These are phyloP conservation scores for Paramecium primaurelia DNA, from an alignment of 73 alveolate genomes.

Conservation along the genomic window DNA sequence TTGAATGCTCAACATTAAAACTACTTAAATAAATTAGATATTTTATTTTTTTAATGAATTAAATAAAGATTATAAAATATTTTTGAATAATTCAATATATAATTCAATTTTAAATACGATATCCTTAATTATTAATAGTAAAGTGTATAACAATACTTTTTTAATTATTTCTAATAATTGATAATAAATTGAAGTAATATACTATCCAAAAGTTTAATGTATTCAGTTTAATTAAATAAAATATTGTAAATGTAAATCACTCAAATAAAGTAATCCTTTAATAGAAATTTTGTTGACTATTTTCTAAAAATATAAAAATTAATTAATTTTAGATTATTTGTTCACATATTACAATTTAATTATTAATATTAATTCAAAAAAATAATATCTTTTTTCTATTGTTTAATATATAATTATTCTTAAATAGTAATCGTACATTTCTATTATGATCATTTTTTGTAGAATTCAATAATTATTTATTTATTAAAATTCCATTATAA, in stretches of 20 bases:
- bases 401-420: not conserved
- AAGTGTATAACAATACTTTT: no score
- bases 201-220: no score
- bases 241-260: no score
- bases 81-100: not conserved
- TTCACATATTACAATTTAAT: not conserved
- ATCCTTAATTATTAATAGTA: not conserved
- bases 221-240: no score
- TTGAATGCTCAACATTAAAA: not conserved
- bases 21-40: no score
- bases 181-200: no score
- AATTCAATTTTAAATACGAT: not conserved
- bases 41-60: no score
- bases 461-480: not conserved
- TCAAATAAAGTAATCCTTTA: not conserved
- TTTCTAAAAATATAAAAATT: not conserved
- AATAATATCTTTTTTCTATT: not conserved
- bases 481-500: not conserved
- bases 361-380: not conserved
- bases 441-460: not conserved
- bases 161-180: no score
- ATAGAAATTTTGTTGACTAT: not conserved
- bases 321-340: not conserved
- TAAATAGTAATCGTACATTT: no score
- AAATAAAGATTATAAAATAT: not conserved